Evolutionary conservation across 148 eudicot species (phyloP).

Genomic region (Hydrangea macrophylla): DNA sequence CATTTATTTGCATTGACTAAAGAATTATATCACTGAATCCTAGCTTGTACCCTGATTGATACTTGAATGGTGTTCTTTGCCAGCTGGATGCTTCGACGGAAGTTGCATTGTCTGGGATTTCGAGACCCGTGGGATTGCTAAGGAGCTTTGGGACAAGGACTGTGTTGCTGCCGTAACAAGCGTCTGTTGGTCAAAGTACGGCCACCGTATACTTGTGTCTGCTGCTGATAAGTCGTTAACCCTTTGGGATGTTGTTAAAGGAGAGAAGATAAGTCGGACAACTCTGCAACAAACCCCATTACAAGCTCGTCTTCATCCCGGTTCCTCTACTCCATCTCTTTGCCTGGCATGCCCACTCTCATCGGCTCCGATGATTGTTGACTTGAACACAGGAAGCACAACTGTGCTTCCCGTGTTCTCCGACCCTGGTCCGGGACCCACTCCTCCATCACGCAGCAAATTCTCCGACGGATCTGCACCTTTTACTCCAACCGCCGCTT

Average conservation of each 20-base stretch:
- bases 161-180: constrained; percentile 78
- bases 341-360: constrained; percentile 87
- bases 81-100: constrained; percentile 97
- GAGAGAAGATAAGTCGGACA: constrained; percentile 62
- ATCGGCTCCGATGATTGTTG: constrained; percentile 83
- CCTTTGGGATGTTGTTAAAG: constrained; percentile 87
- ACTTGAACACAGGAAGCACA: constrained; percentile 49
- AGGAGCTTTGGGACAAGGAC: constrained; percentile 71
- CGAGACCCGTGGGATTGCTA: constrained; percentile 77
- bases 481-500: constrained; percentile 77
- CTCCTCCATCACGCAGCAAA: constrained; percentile 64
- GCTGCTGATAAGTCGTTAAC: constrained; percentile 86
- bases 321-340: constrained; percentile 68
- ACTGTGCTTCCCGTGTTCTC: constrained; percentile 64
- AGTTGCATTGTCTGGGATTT: constrained; percentile 95
- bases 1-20: background rate
- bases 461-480: constrained; percentile 73
- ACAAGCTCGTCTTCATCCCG: constrained; percentile 81
- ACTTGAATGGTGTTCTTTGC: constrained; percentile 4
- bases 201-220: constrained; percentile 78
- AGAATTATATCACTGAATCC: background rate
- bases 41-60: background rate
- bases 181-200: constrained; percentile 90
- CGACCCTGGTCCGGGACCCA: constrained; percentile 39
- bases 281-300: constrained; percentile 71